Base-by-base conservation (phyloP, 2,329 filamentous ascomycete species). In the Penicillium sp. region DNA sequence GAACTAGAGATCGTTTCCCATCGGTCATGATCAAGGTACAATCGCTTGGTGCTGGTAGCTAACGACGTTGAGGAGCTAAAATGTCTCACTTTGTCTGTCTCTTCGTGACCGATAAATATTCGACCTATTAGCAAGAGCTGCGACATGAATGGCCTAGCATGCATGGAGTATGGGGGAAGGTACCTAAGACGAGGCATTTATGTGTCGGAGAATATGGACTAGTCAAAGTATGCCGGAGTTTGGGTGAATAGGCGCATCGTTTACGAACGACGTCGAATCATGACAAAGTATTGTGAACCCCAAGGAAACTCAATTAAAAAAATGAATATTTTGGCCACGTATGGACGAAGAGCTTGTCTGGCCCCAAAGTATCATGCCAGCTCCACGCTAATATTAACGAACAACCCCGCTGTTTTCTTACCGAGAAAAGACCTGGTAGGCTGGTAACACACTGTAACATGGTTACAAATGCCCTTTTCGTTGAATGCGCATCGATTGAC, bases 291-390 rank as follows among this genome's bases (percentile, higher is more conserved):
- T 48, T 46, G 5, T 38, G 11, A 37, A 5, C 35, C 13, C 42
- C 53, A 48, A 51, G 13, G 37, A 48, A 59, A 59, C 42, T 62
- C 35, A 59, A 51, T 57, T 49, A 26, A 8, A 19, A 19, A 19
- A 55, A 30, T 48, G 45, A 11, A 25, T 28, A 16, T 43, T n/a
- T 13, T 30, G n/a, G 19, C 7, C n/a, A 19, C 19, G n/a, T 22
- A 33, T 11, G 30, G 30, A 33, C 10, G 35, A 13, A 22, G 28
- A 25, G 30, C 48, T 40, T 38, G 22, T 40, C 30, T 22, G 35
- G 25, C 43, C 10, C 35, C 2, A 11, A 42, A 33, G 43, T 37
- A 19, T 42, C 37, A 22, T 51, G 45, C 45, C 30, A 25, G 35
- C 35, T 42, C 55, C 43, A 51, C 28, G 28, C 25, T 19, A n/a